Evolutionary conservation across 2,329 filamentous ascomycete species (phyloP).

Genomic region (Arthrinium puccinioides): DNA sequence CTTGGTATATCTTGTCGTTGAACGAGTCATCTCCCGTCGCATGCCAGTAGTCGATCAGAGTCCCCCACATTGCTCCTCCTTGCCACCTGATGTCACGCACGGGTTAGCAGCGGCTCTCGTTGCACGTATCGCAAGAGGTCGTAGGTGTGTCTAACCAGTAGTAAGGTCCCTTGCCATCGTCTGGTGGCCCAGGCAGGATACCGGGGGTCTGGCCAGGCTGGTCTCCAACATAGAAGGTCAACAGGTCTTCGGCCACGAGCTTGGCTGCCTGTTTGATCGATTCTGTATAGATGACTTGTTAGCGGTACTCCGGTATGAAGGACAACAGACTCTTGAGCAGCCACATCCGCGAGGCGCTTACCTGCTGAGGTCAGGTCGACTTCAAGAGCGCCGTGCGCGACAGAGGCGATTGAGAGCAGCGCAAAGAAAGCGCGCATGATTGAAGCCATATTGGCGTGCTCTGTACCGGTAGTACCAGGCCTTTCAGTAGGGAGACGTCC

Average conservation of each 20-base stretch:
- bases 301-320: background rate
- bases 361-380: slow-evolving; percentile 17
- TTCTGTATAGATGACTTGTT: slow-evolving; percentile 23
- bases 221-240: slow-evolving; percentile 44
- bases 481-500: no score
- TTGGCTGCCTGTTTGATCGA: slow-evolving; percentile 39
- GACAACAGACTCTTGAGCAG: background rate
- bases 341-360: slow-evolving; percentile 8
- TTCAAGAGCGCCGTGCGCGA: slow-evolving; percentile 16
- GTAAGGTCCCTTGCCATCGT: slow-evolving; percentile 40
- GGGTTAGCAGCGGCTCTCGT: slow-evolving; percentile 2
- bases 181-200: slow-evolving; percentile 49
- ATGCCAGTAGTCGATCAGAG: slow-evolving; percentile 48
- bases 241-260: slow-evolving; percentile 41
- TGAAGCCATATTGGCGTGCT: background rate
- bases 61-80: slow-evolving; percentile 43
- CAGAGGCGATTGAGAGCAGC: slow-evolving; percentile 16
- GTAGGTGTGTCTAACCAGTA: slow-evolving; percentile 45
- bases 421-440: background rate
- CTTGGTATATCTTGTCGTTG: slow-evolving; percentile 36
- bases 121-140: slow-evolving; percentile 20
- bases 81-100: slow-evolving; percentile 48
- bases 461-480: no score
- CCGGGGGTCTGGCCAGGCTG: slow-evolving; percentile 44
- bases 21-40: slow-evolving; percentile 43